Base-by-base conservation (phyloP, 495 filamentous ascomycete genomes). In the Penicillium daleae region DNA sequence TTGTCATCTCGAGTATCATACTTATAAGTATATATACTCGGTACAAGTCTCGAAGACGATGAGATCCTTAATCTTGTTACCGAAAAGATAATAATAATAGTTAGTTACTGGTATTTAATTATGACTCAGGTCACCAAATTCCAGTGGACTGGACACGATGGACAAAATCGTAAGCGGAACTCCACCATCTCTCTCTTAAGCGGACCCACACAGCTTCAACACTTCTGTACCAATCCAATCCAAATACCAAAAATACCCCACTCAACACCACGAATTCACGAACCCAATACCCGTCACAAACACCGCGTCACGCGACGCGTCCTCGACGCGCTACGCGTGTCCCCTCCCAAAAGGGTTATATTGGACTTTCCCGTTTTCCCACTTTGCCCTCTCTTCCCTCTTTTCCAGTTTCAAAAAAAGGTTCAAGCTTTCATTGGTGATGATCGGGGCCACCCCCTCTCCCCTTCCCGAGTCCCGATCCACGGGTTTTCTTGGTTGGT, bases 261-360 rank as follows among this genome's bases (percentile, higher is more conserved):
- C 33, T 39, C 7, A 35, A 22, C 15, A 10, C 24, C 24, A 49
- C 29, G 1, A 12, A 15, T 9, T 35, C 29, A 21, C 27, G 51
- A 29, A 29, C 27, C n/a, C 6, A 21, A 22, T 50, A 50, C 51
- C 15, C 6, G 31, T 54, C 17, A 21, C 8, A 32, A 54, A 54
- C 51, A 33, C 31, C 57, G 56, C 42, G 56, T 22, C 33, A n/a
- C 19, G 44, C 65, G 65, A 57, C 61, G 56, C 65, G 61, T 39
- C 13, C 13, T 39, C 29, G 27, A 33, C 33, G 24, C 19, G 44
- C 57, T 53, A 57, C 61, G 56, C 65, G 61, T 24, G 12, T 27
- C 27, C 29, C 60, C 40, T 49, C 63, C 63, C 27, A 49, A 65
- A 57, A 32, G 31, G 27, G 65, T 64, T 64, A 64, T 61, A 67